These are phyloP conservation scores for Fraxinus platypoda DNA, from an alignment of 305 asterid genomes.

Conservation along the genomic window DNA sequence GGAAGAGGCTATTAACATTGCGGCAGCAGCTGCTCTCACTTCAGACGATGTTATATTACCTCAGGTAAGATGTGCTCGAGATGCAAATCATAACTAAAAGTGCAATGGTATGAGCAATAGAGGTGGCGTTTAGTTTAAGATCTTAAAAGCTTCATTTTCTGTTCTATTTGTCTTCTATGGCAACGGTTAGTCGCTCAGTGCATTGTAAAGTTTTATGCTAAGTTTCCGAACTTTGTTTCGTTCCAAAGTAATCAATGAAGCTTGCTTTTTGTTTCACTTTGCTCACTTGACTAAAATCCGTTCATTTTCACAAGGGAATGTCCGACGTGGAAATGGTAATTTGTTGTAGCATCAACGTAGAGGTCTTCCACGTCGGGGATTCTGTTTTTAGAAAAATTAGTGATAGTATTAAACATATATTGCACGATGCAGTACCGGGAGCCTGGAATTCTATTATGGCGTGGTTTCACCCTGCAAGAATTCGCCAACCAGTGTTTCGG, in stretches of 20 bases:
- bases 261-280: neutral
- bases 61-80: slow-evolving; percentile 43
- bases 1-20: slow-evolving; percentile 83
- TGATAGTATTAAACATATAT: neutral
- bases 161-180: neutral
- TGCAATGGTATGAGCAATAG: neutral
- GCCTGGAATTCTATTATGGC: slow-evolving; percentile 87
- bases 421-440: slow-evolving; percentile 65
- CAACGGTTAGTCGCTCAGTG: neutral
- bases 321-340: neutral
- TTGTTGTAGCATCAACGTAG: neutral
- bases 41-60: slow-evolving; percentile 70
- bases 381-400: neutral
- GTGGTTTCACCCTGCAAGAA: slow-evolving; percentile 74
- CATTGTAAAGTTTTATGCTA: neutral
- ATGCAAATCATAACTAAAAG: neutral
- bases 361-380: neutral
- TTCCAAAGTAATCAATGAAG: neutral
- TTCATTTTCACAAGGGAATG: neutral
- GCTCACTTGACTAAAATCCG: neutral
- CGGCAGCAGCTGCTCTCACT: slow-evolving; percentile 89
- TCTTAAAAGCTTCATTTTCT: neutral
- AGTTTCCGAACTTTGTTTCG: neutral
- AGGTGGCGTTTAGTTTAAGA: neutral
- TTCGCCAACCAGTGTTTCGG: slow-evolving; percentile 81